phyloP scores from a whole-genome alignment of 345 rosid species.

The Jatropha curcas region DNA sequence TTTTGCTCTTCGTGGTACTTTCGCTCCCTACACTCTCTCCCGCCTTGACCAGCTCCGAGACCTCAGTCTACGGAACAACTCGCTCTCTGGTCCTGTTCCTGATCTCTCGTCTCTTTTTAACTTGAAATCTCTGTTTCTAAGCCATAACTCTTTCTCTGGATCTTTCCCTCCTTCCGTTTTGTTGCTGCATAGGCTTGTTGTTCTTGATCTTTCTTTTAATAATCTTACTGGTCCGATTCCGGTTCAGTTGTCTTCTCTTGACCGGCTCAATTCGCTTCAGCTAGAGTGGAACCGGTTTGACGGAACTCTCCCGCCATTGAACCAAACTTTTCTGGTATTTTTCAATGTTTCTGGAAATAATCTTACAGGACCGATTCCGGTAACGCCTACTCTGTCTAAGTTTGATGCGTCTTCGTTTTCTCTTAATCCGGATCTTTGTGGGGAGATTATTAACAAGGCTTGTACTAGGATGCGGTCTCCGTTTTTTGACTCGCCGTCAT shows the following conservation, averaged over 20 bases:
- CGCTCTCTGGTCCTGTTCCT: conserved; percentile 77
- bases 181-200: conserved; percentile 55
- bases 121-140: conserved; percentile 64
- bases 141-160: conserved; percentile 65
- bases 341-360: conserved; percentile 82
- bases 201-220: conserved; percentile 60
- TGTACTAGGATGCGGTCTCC: conserved; percentile 57
- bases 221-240: conserved; percentile 67
- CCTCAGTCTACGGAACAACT: conserved; percentile 74
- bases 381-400: conserved; percentile 60
- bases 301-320: conserved; percentile 70
- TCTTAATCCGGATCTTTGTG: conserved; percentile 74
- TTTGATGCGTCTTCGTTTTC: conserved; percentile 60
- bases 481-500: conserved; percentile 47
- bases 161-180: conserved; percentile 66
- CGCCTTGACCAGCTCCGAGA: conserved; percentile 94
- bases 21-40: conserved; percentile 59
- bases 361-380: conserved; percentile 67
- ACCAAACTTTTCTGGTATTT: conserved; percentile 50
- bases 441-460: conserved; percentile 62
- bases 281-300: conserved; percentile 68
- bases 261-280: conserved; percentile 55
- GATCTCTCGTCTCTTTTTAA: conserved; percentile 75
- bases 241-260: conserved; percentile 39
- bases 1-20: conserved; percentile 62